phyloP scores from a whole-genome alignment of 208 protist species.

The Leishmania mexicana region DNA sequence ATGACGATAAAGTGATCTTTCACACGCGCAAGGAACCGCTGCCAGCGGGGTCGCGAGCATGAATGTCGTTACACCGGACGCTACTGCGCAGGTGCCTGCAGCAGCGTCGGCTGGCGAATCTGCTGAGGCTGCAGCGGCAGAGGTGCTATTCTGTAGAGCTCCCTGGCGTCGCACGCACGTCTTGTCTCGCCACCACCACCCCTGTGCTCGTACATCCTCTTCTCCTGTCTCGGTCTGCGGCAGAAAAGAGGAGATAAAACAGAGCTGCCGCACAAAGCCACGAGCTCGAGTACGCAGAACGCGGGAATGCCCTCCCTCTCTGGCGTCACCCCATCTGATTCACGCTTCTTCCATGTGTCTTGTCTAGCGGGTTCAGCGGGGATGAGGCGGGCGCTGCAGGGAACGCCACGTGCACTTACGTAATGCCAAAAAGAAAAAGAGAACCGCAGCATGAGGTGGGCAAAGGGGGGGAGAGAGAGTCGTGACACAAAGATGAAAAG shows the following conservation, averaged over 20 bases:
- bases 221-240: not conserved
- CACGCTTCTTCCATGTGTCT: not conserved
- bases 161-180: not conserved
- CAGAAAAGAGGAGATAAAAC: not conserved
- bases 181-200: not conserved
- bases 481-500: constrained; percentile 3
- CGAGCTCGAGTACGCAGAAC: not conserved
- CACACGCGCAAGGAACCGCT: not conserved
- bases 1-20: constrained; percentile 16
- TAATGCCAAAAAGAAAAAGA: not conserved
- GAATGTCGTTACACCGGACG: not conserved
- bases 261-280: not conserved
- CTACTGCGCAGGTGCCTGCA: not conserved
- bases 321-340: no score
- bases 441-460: not conserved
- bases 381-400: not conserved
- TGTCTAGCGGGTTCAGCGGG: not conserved
- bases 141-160: not conserved
- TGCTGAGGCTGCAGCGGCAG: not conserved
- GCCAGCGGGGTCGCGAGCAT: not conserved
- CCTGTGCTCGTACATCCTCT: not conserved
- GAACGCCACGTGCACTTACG: not conserved
- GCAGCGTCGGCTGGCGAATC: no score
- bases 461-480: not conserved
- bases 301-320: not conserved